Base-by-base conservation (phyloP, 2,329 filamentous ascomycete genomes). In the Trichophyton schoenleinii region DNA sequence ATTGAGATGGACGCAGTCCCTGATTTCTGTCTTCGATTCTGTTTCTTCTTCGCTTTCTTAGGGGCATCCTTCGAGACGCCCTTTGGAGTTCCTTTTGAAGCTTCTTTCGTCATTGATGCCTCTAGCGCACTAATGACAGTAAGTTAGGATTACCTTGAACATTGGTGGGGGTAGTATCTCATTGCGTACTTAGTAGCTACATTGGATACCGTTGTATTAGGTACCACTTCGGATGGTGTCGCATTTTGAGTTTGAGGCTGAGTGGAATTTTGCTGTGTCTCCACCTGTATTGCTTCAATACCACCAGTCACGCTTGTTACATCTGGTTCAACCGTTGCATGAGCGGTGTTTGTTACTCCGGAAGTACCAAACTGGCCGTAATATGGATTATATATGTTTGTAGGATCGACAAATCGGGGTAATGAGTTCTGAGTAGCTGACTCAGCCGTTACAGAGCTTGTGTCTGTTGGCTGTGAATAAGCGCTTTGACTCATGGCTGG, bases 331-430 rank as follows among this genome's bases (percentile, higher is more conserved):
- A 20, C 31, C 2, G 13, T 38, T 55, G 52, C 3, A 3, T 55
- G 25, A n/a, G n/a, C 13, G 18, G 52, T 34, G 15, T n/a, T 11
- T 55, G 64, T 49, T 25, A 22, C 58, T 20, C 31, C 61, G 0
- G 59, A 59, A 44, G 22, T 74, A 42, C 78, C 70, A 63, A 79
- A 74, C 58, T 78, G 75, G 62, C 79, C 76, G 2, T 77, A 77
- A 69, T 77, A 80, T 2, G 79, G 78, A 62, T 82, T 79, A 63
- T 82, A 82, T 2, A 82, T 78, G 55, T 79, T 77, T 53, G 73
- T 79, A 2, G 80, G 80, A 67, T 82, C 78, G 20, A 82, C 78
- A 1, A 79, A 81, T 2, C 69, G 74, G 3, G 75, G 68, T 52
- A 73, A 42, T 1, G 63, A 58, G 9, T 48, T 38, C 28, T 64